Evolutionary conservation across 768 basidiomycete species (phyloP).

Genomic region (Mycena leptocephala): DNA sequence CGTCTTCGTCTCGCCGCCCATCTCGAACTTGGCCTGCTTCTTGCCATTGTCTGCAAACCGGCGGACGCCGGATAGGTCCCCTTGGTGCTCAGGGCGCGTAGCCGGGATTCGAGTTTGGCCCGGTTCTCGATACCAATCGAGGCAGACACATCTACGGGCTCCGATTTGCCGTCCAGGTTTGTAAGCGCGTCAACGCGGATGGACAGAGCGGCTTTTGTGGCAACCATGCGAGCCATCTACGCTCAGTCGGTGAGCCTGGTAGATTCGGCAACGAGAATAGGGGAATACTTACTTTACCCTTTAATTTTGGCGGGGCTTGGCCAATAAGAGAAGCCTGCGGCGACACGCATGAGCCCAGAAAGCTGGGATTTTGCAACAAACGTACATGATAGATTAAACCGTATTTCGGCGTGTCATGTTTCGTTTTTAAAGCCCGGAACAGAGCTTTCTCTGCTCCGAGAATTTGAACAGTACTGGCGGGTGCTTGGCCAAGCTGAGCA

Average conservation of each 20-base stretch:
- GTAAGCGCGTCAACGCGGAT: constrained; percentile 98
- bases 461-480: constrained; percentile 98
- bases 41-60: constrained; percentile 73
- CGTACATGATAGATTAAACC: constrained; percentile 98
- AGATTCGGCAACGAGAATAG: not conserved
- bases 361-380: constrained; percentile 26
- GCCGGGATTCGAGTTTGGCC: constrained; percentile 94
- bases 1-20: constrained; percentile 82
- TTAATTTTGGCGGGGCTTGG: constrained; percentile 97
- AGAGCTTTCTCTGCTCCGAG: constrained; percentile 98
- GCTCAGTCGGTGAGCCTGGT: constrained; percentile 9
- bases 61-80: constrained; percentile 81
- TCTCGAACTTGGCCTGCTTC: constrained; percentile 87
- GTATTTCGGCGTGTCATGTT: constrained; percentile 99
- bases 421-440: constrained; percentile 98
- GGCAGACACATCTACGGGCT: constrained; percentile 71
- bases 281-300: constrained; percentile 83
- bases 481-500: constrained; percentile 97
- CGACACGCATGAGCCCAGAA: constrained; percentile 23
- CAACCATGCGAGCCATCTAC: constrained; percentile 99
- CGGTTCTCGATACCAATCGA: constrained; percentile 95
- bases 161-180: constrained; percentile 92
- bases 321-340: constrained; percentile 92
- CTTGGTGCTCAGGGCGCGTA: constrained; percentile 88
- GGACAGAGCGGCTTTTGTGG: constrained; percentile 97